Conservation (phyloP, 371 early-diverging fungal genomes). For the Mortierella sp. region DNA sequence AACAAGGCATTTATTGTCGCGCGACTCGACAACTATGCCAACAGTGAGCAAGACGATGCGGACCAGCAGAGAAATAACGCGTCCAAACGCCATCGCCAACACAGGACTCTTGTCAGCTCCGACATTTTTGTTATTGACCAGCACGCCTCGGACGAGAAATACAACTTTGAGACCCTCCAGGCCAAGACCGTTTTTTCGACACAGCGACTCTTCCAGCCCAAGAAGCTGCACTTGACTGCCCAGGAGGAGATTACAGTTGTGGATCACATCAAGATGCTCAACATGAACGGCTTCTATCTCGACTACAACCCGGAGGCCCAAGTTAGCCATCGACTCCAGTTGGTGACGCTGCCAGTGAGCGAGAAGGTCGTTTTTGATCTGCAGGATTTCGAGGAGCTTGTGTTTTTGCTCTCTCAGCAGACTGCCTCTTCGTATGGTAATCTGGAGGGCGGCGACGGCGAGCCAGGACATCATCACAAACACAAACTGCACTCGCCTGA, state of each 20-base stretch:
- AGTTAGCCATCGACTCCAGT: conserved; percentile 74
- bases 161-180: conserved; percentile 92
- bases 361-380: conserved; percentile 75
- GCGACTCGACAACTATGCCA: conserved; percentile 61
- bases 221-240: conserved; percentile 77
- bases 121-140: conserved; percentile 98
- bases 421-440: conserved; percentile 12
- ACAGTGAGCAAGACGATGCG: not conserved
- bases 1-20: conserved; percentile 98
- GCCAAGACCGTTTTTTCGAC: conserved; percentile 71
- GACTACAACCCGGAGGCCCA: conserved; percentile 66
- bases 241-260: conserved; percentile 86
- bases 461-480: conserved; percentile 10
- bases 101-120: conserved; percentile 36
- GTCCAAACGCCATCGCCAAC: not conserved
- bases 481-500: conserved; percentile 32
- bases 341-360: conserved; percentile 78
- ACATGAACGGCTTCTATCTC: conserved; percentile 87
- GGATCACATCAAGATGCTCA: conserved; percentile 80
- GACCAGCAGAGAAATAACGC: not conserved
- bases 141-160: conserved; percentile 99
- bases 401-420: conserved; percentile 51
- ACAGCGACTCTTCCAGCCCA: conserved; percentile 80
- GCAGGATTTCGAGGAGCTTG: conserved; percentile 54
- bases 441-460: not conserved